These are phyloP conservation scores for Pyrus hybrid DNA, from an alignment of 331 rosid species.

Conservation along the genomic window DNA sequence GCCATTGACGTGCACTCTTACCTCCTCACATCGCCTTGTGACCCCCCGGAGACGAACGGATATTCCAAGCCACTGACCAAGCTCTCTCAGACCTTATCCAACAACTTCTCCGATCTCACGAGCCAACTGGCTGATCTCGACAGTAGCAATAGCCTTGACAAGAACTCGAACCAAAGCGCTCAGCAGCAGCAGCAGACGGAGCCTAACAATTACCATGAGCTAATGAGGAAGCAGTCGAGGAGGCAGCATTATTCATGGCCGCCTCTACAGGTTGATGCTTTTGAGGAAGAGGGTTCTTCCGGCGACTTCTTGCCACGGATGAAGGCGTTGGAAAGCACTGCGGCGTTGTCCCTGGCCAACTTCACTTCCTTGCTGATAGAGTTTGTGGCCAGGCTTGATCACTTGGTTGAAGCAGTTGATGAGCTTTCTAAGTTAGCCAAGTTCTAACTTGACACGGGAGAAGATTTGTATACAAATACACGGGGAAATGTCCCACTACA, in stretches of 20 bases:
- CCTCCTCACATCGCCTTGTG: conserved; percentile 33
- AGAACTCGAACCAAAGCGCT: conserved; percentile 11
- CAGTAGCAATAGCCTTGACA: conserved; percentile 4
- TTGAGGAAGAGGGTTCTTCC: conserved; percentile 31
- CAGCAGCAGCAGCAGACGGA: conserved; percentile 13
- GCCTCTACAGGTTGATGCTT: conserved; percentile 36
- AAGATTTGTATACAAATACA: not conserved
- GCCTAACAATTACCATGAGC: conserved; percentile 21
- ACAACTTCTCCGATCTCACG: conserved; percentile 1
- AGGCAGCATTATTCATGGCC: conserved; percentile 74
- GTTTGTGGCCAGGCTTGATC: conserved; percentile 75
- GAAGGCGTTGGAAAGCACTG: conserved; percentile 52
- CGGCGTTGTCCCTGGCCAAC: conserved; percentile 51
- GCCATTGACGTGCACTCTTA: conserved; percentile 52
- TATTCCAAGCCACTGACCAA: conserved; percentile 25
- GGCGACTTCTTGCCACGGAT: conserved; percentile 25
- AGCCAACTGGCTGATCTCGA: conserved; percentile 13
- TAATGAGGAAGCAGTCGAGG: conserved; percentile 44
- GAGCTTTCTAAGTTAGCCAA: conserved; percentile 62
- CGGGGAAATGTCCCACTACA: not conserved
- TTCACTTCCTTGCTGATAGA: conserved; percentile 62
- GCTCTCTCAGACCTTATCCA: conserved; percentile 24
- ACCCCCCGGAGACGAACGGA: conserved; percentile 14
- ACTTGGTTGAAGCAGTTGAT: conserved; percentile 60
- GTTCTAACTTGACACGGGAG: conserved; percentile 26